Evolutionary conservation across 2,329 filamentous ascomycete species (phyloP).

Genomic region (Aureobasidium subglaciale): DNA sequence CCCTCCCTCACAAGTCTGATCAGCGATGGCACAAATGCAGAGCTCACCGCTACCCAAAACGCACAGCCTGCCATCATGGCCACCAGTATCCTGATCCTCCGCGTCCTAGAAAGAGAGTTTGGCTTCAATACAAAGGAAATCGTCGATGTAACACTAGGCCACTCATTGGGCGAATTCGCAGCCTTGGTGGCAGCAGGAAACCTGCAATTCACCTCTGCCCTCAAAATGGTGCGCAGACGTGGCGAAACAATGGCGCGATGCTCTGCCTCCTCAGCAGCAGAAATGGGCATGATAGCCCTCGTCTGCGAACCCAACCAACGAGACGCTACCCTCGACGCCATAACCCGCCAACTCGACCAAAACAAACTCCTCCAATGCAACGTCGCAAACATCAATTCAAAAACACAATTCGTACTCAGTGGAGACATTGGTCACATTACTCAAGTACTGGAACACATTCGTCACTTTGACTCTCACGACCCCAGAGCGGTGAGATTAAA

Average conservation of each 20-base stretch:
- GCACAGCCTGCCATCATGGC: constrained; percentile 96
- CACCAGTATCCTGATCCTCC: constrained; percentile 81
- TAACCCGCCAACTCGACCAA: constrained; percentile 67
- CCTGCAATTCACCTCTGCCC: constrained; percentile 67
- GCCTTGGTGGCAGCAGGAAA: constrained; percentile 81
- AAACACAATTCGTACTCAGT: constrained; percentile 91
- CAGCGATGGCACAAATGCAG: constrained; percentile 66
- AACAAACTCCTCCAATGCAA: constrained; percentile 66
- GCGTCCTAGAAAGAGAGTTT: constrained; percentile 79
- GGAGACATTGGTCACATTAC: constrained; percentile 78
- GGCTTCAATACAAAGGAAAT: constrained; percentile 63
- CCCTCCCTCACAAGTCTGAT: constrained; percentile 69
- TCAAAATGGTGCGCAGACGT: constrained; percentile 67
- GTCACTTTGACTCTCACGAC: constrained; percentile 87
- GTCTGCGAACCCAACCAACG: constrained; percentile 81
- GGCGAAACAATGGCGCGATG: constrained; percentile 79
- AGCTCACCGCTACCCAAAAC: constrained; percentile 74
- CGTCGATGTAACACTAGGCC: constrained; percentile 78
- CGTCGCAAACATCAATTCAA: constrained; percentile 91
- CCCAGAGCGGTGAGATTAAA: constrained; percentile 80
- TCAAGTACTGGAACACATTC: constrained; percentile 72
- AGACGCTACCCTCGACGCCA: constrained; percentile 59
- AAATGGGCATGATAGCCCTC: constrained; percentile 90
- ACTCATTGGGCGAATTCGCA: constrained; percentile 89
- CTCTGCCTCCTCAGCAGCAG: constrained; percentile 57